Evolutionary conservation across 768 basidiomycete species (phyloP).

Genomic region (Rickenella mellea): DNA sequence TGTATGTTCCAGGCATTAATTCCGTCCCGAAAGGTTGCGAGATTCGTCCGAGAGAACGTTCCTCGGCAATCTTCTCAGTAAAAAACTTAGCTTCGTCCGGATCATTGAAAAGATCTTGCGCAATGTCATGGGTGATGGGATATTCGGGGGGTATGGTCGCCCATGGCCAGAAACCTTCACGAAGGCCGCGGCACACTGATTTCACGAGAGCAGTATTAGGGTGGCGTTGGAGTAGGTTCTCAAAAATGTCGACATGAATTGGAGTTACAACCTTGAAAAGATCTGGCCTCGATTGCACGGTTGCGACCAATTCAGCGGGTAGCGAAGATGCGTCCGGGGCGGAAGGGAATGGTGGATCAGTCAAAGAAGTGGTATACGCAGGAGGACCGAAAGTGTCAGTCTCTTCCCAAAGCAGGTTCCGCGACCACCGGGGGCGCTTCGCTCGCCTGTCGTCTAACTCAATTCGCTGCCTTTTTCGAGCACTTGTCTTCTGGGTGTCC

Average conservation of each 20-base stretch:
- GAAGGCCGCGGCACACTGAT: constrained; percentile 6
- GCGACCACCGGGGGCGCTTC: too few relatives aligned
- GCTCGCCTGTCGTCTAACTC: too few relatives aligned
- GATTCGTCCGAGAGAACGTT: constrained; percentile 15
- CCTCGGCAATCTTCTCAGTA: constrained; percentile 6
- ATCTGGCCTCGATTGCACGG: constrained; percentile 5
- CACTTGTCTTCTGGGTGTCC: too few relatives aligned
- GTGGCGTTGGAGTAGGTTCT: constrained; percentile 6
- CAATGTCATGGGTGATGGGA: background rate
- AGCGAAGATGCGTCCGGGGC: too few relatives aligned
- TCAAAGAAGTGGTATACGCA: too few relatives aligned
- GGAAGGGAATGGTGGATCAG: too few relatives aligned
- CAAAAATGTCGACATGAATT: constrained; percentile 4
- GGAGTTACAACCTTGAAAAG: constrained; percentile 1
- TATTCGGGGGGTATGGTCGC: constrained; percentile 1
- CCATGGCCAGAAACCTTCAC: constrained; percentile 12
- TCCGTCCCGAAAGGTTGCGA: constrained; percentile 12
- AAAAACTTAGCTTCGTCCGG: background rate
- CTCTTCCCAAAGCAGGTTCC: too few relatives aligned
- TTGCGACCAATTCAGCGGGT: background rate
- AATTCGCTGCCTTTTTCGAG: too few relatives aligned
- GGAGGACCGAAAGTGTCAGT: too few relatives aligned
- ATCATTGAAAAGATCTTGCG: background rate
- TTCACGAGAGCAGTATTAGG: constrained; percentile 10
- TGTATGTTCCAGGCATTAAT: constrained; percentile 16